Evolutionary conservation across 805 yeast species (phyloP).

Genomic region (Metschnikowia bowlesiae): DNA sequence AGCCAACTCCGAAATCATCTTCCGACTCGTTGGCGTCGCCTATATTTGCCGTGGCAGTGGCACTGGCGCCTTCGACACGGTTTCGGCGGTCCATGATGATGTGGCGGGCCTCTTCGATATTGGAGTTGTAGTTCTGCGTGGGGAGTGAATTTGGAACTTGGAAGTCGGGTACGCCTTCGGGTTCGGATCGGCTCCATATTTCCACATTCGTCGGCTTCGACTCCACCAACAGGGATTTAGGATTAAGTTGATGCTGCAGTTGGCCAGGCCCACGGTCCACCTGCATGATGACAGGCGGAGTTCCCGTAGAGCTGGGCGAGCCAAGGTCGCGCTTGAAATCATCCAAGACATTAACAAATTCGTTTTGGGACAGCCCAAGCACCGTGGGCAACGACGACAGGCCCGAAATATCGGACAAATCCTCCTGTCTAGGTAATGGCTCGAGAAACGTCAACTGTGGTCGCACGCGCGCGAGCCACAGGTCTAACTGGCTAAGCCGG

Average conservation of each 20-base stretch:
- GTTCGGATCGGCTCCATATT: neutral
- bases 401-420: conserved; percentile 10
- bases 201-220: neutral
- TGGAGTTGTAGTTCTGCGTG: neutral
- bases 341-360: neutral
- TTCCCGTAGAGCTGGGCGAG: neutral
- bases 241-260: neutral
- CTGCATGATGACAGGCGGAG: neutral
- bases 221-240: neutral
- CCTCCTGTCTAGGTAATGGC: conserved; percentile 8
- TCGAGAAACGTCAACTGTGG: conserved; percentile 14
- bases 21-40: conserved; percentile 9
- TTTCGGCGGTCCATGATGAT: neutral
- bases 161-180: neutral
- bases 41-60: neutral
- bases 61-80: neutral
- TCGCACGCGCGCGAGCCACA: conserved; percentile 8
- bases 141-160: conserved; percentile 1
- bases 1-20: conserved; percentile 17
- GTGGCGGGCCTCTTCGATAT: neutral
- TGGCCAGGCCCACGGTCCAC: neutral
- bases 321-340: neutral
- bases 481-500: conserved; percentile 17
- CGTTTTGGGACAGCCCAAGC: neutral
- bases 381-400: neutral